Base-by-base conservation (phyloP, 345 rosid species). In the Lenwebbia sp. region DNA sequence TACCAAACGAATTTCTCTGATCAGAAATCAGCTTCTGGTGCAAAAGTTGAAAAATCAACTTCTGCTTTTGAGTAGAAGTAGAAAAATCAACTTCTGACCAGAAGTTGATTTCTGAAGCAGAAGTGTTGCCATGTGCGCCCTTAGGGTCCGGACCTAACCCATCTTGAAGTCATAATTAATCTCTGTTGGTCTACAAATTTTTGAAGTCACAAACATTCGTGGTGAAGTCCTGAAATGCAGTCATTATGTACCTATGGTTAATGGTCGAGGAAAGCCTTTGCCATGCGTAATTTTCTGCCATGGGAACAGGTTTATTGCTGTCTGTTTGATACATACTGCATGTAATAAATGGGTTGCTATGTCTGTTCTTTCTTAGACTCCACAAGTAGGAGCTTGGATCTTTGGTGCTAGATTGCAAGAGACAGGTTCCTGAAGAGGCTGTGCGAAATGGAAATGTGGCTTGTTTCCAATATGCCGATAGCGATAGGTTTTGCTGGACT, bases 221-320 rank as follows among this genome's bases (percentile, higher is more conserved):
- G 91, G 91, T n/a, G 89, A 87, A 83, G 88, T 83, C 85, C 93
- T 90, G 60, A 89, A 89, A 52, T 89, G 91, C 81, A 91, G 90
- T 70, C 92, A 91, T 87, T 91, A 89, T 62, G 40, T 88, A 37
- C 93, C 91, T 84, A 85, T 88, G 57, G 89, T 83, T 82, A 87
- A 83, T 23, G 85, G 85, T 28, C 86, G 54, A 83, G 91, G 85
- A 75, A 90, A 86, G 90, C 89, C 91, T 33, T 87, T 91, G 78
- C 91, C 93, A 14, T 91, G 90, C 54, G 91, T 91, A n/a, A 90
- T 91, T 85, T 91, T 88, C 41, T 90, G 90, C 83, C 93, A 91
- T 75, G 93, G 93, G 62, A 91, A 91, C 89, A 91, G 93, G 90
- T 86, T 54, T 60, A 54, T 40, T 40, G 41, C 41, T 62, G 49